phyloP scores from a whole-genome alignment of 768 basidiomycete species.

The Termitomyces sp. region DNA sequence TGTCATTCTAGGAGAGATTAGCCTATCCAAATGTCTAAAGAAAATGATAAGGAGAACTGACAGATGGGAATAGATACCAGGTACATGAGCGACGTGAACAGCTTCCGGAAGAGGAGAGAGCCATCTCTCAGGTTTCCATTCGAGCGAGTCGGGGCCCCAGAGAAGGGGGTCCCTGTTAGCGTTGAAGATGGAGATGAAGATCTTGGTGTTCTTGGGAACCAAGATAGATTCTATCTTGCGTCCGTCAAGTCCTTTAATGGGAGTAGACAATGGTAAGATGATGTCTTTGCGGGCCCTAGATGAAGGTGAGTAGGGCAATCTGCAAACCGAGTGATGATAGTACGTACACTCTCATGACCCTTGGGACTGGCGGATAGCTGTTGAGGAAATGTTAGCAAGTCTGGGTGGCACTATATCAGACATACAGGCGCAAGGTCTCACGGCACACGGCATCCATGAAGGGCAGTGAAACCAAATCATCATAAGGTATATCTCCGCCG shows the following conservation, averaged over 20 bases:
- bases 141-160: too few relatives aligned
- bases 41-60: not conserved
- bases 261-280: too few relatives aligned
- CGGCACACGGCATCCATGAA: not conserved
- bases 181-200: too few relatives aligned
- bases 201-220: too few relatives aligned
- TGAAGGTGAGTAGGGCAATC: not conserved
- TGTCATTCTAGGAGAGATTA: constrained; percentile 25
- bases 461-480: not conserved
- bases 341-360: not conserved
- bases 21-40: not conserved
- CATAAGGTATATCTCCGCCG: not conserved
- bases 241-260: too few relatives aligned
- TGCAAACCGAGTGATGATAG: too few relatives aligned
- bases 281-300: too few relatives aligned
- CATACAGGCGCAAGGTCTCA: not conserved
- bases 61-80: not conserved
- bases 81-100: not conserved
- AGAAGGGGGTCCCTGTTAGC: too few relatives aligned
- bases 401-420: not conserved
- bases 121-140: too few relatives aligned
- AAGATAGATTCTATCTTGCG: too few relatives aligned
- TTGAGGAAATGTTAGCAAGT: not conserved
- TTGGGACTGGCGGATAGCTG: not conserved
- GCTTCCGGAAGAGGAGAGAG: not conserved